Conservation (phyloP, 805 yeast genomes). For the Candida silvicultrix region DNA sequence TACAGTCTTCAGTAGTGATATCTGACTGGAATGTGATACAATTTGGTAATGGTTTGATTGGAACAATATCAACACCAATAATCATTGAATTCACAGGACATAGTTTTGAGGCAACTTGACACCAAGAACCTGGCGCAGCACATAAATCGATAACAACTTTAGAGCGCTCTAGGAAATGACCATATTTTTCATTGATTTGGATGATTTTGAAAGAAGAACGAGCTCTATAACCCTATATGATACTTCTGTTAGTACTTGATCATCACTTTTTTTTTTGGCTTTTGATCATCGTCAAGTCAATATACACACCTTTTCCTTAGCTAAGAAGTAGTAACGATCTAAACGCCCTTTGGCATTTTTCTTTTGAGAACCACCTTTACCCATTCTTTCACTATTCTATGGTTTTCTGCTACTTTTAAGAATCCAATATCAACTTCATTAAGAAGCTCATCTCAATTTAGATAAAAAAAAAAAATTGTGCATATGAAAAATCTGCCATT, state of each 20-base stretch:
- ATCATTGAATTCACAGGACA: constrained; percentile 92
- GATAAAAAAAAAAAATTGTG: not conserved
- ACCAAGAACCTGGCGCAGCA: constrained; percentile 99
- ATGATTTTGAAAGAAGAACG: constrained; percentile 96
- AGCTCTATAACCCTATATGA: constrained; percentile 76
- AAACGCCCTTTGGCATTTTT: constrained; percentile 98
- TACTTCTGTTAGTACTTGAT: too few species aligned
- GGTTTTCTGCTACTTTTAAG: too few species aligned
- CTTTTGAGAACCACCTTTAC: constrained; percentile 70
- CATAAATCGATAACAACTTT: constrained; percentile 96
- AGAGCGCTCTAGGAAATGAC: constrained; percentile 89
- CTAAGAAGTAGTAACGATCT: constrained; percentile 92
- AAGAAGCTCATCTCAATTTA: constrained; percentile 5
- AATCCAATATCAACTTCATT: constrained; percentile 1
- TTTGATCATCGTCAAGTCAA: too few species aligned
- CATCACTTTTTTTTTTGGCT: too few species aligned
- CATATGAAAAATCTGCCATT: not conserved
- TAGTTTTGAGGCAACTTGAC: constrained; percentile 93
- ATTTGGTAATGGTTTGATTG: constrained; percentile 94
- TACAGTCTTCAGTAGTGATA: constrained; percentile 96
- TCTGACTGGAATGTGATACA: constrained; percentile 93
- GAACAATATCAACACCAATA: constrained; percentile 98
- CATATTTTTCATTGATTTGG: constrained; percentile 94
- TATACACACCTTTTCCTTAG: constrained; percentile 77
- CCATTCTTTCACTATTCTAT: constrained; percentile 49